Conservation (phyloP, 306 rosid species). For the Adenanthera pavonina region DNA sequence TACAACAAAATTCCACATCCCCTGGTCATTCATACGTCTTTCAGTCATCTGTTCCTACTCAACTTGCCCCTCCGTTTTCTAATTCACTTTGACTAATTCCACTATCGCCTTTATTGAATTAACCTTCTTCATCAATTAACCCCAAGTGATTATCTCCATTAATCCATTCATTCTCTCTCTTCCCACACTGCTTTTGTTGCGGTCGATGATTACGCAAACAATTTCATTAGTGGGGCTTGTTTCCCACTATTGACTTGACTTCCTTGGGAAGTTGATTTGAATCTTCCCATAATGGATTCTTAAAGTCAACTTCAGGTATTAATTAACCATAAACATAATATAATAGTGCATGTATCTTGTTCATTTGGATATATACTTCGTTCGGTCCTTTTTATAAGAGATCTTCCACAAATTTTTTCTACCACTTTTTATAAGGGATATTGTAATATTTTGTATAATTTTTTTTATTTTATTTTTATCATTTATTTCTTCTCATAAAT, state of each 20-base stretch:
- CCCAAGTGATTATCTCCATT: neutral
- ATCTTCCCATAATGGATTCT: neutral
- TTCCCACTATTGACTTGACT: conserved; percentile 34
- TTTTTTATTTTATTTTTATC: no score
- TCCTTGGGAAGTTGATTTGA: neutral
- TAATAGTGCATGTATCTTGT: neutral
- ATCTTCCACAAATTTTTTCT: neutral
- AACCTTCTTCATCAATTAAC: conserved; percentile 1
- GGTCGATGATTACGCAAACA: conserved; percentile 28
- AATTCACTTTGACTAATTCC: conserved; percentile 40
- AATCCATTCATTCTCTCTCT: neutral
- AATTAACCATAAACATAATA: neutral
- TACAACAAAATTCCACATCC: neutral
- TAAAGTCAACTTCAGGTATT: conserved; percentile 19
- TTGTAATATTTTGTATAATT: no score
- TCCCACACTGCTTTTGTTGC: neutral
- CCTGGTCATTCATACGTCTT: conserved; percentile 38
- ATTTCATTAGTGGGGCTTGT: conserved; percentile 35
- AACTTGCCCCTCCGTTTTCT: conserved; percentile 21
- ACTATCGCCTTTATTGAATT: conserved; percentile 16
- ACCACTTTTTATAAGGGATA: no score
- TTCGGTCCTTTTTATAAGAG: neutral
- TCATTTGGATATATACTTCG: no score
- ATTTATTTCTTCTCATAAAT: no score
- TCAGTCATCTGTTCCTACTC: conserved; percentile 38